Evolutionary conservation across 768 basidiomycete genomes (phyloP), one percentile per base, ranked within the genome.

Genomic region (Hygrocybe punicea): DNA sequence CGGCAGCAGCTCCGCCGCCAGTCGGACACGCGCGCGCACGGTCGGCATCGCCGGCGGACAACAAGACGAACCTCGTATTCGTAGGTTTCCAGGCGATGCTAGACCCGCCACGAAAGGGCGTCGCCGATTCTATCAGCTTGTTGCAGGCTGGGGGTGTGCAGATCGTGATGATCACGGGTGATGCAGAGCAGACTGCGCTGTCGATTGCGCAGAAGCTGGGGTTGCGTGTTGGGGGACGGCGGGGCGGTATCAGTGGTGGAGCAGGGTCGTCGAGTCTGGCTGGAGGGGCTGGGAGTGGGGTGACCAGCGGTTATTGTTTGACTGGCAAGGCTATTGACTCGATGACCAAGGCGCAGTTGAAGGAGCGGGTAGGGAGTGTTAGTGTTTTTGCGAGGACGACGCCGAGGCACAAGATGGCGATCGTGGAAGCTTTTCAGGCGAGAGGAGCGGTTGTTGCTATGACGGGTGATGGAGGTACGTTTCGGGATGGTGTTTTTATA

Each of bases 101-200:
- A 54, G 96, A 98, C 70, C 96, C 96, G 6, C 96, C 96, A 1
- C 80, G 95, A 46, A 87, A 87, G 63, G 96, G 94, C 25, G 93
- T 98, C n/a, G 87, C 90, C 3, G 91, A 93, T 63, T 87, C 96
- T 17, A 88, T 98, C 60, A 80, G 78, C 37, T 74, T 89, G 25
- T 76, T 98, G 35, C 91, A 94, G 65, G 73, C 78, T 24, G 94
- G 90, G 23, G 93, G 94, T 4, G 89, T 98, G 49, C 93, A 95
- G 65, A 86, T 98, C n/a, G 87, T 98, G 44, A 98, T 98, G 95
- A 97, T 98, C 67, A 98, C 96, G 0, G 95, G 95, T 4, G 95
- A 98, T 65, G 87, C 93, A 35, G 92, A 94, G 70, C 80, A 86
- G 54, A 98, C 95, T 1, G 95, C 96, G 2, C 66, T 95, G 34